These are phyloP conservation scores for Colletotrichum plurivorum DNA, from an alignment of 2,329 filamentous ascomycete species.

Conservation along the genomic window DNA sequence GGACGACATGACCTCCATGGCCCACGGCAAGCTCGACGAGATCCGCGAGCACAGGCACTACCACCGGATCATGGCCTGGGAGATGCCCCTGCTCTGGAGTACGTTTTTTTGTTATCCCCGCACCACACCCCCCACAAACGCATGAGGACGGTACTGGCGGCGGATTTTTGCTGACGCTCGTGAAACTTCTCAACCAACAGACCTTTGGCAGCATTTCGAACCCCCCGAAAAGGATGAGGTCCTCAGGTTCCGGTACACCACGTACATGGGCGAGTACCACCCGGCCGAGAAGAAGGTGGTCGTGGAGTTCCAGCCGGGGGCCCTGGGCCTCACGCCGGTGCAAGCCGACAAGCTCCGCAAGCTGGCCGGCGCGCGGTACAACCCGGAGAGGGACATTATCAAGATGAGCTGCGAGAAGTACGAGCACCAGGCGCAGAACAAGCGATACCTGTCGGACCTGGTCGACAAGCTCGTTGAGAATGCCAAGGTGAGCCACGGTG, in stretches of 20 bases:
- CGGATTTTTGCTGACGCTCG: not conserved
- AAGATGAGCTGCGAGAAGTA: conserved; percentile 94
- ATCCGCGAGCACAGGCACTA: conserved; percentile 92
- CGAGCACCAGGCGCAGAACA: conserved; percentile 93
- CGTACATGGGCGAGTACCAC: conserved; percentile 94
- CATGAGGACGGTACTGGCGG: too few species aligned
- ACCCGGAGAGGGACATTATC: conserved; percentile 84
- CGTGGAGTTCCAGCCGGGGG: conserved; percentile 84
- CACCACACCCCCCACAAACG: not conserved
- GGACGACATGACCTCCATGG: conserved; percentile 87
- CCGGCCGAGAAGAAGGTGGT: conserved; percentile 95
- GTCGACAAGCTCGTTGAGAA: conserved; percentile 80
- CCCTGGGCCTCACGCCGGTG: conserved; percentile 77
- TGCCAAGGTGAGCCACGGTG: conserved; percentile 70
- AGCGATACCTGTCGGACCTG: conserved; percentile 89
- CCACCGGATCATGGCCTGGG: conserved; percentile 89
- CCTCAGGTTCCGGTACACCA: conserved; percentile 96
- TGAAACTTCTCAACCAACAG: conserved; percentile 59
- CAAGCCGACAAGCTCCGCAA: conserved; percentile 90
- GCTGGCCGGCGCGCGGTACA: conserved; percentile 87
- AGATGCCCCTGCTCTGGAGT: conserved; percentile 93
- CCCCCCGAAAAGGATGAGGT: conserved; percentile 77
- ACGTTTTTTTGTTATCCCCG: conserved; percentile 55
- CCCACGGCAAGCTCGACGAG: conserved; percentile 89
- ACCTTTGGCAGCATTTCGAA: conserved; percentile 83